Evolutionary conservation across 352 stramenopile species (phyloP).

Genomic region (Globisporangium alternatum): DNA sequence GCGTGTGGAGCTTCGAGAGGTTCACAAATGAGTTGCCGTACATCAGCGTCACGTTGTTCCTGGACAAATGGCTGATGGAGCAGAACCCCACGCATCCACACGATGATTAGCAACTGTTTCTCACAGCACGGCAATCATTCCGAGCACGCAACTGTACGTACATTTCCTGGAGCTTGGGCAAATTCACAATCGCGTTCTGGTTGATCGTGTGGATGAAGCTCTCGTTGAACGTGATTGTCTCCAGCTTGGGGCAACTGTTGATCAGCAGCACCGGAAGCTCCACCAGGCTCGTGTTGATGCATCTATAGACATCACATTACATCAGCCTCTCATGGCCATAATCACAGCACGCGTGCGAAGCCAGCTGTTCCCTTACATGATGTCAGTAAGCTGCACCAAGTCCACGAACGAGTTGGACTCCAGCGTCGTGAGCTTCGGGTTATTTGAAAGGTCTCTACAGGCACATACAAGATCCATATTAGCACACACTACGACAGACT

Average conservation of each 20-base stretch:
- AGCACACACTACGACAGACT: background rate
- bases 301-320: slow-evolving; percentile 20
- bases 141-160: slow-evolving; percentile 16
- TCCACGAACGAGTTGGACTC: slow-evolving; percentile 42
- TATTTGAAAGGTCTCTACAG: slow-evolving; percentile 50
- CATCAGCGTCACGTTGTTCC: slow-evolving; percentile 44
- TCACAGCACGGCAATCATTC: background rate
- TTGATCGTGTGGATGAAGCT: slow-evolving; percentile 31
- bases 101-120: background rate
- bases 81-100: background rate
- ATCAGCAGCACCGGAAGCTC: slow-evolving; percentile 32
- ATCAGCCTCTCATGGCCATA: background rate
- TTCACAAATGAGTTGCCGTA: slow-evolving; percentile 43
- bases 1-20: slow-evolving; percentile 42
- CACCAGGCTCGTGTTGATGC: slow-evolving; percentile 38
- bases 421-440: slow-evolving; percentile 46
- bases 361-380: slow-evolving; percentile 28
- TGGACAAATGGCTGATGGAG: slow-evolving; percentile 28
- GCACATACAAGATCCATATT: background rate
- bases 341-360: background rate
- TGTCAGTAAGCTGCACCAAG: slow-evolving; percentile 35
- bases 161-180: slow-evolving; percentile 40
- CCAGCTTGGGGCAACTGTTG: slow-evolving; percentile 37
- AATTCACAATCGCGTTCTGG: slow-evolving; percentile 27
- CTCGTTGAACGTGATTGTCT: slow-evolving; percentile 37